Conservation (phyloP, 306 rosid genomes). For the Quercus variabilis region DNA sequence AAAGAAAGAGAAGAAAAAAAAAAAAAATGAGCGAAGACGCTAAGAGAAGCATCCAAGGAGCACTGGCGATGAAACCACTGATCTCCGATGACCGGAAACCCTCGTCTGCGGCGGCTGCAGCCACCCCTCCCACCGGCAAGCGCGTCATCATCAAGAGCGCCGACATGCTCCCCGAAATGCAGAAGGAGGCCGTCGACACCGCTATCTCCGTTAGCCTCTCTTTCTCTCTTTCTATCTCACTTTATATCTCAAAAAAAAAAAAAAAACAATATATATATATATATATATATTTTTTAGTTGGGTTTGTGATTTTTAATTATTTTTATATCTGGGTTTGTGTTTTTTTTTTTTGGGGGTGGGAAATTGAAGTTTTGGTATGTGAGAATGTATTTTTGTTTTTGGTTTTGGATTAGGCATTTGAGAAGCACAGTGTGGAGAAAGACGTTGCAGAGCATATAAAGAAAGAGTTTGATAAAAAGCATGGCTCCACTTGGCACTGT, state of each 20-base stretch:
- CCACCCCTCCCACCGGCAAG: constrained; percentile 37
- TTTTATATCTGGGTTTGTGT: neutral
- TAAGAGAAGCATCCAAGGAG: constrained; percentile 52
- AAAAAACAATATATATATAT: no score
- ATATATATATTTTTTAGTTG: neutral
- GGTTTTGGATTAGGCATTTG: constrained; percentile 64
- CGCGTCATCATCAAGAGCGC: constrained; percentile 87
- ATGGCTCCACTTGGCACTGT: constrained; percentile 98
- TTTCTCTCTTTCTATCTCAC: neutral
- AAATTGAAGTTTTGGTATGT: neutral
- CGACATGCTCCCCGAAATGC: constrained; percentile 82
- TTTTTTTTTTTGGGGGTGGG: neutral
- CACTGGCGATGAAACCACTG: constrained; percentile 39
- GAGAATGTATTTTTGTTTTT: neutral
- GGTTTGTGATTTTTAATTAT: constrained; percentile 14
- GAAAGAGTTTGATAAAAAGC: constrained; percentile 88
- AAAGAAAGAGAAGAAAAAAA: neutral
- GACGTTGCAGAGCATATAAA: constrained; percentile 88
- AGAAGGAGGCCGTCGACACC: constrained; percentile 85
- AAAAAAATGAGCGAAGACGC: constrained; percentile 61
- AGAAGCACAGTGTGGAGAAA: constrained; percentile 80
- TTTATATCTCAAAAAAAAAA: neutral
- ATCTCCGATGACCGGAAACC: constrained; percentile 74
- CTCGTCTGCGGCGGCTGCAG: constrained; percentile 32
- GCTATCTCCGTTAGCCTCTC: constrained; percentile 67